Percentiles rank a stretch among this genome's conserved stretches.
Evolutionary conservation across 2,329 filamentous ascomycete genomes (phyloP).

Genomic region (Pseudogymnoascus sp.): DNA sequence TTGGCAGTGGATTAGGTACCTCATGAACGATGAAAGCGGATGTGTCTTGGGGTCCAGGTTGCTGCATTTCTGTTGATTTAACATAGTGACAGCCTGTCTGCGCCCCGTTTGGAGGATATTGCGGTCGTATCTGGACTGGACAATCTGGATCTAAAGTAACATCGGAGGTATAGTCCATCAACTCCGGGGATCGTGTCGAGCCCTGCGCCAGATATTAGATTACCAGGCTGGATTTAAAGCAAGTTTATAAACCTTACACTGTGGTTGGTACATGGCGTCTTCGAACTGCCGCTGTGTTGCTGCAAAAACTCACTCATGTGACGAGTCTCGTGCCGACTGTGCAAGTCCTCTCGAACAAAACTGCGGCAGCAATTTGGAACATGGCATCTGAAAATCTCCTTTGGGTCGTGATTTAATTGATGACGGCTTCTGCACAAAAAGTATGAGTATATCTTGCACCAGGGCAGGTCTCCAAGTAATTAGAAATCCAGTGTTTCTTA

Average conservation of each 20-base stretch:
- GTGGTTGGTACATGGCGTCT: not conserved
- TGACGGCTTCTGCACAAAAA: constrained; percentile 60
- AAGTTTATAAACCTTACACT: constrained; percentile 15
- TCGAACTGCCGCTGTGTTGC: constrained; percentile 49
- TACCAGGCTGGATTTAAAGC: constrained; percentile 26
- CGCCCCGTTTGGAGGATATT: constrained; percentile 26
- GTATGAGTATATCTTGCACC: not conserved
- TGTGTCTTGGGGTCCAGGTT: constrained; percentile 23
- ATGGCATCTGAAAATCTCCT: constrained; percentile 90
- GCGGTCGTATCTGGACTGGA: constrained; percentile 24
- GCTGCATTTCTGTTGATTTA: constrained; percentile 20
- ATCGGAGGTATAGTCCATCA: no score
- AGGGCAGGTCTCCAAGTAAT: constrained; percentile 3
- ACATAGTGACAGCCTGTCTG: constrained; percentile 31
- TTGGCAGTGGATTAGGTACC: constrained; percentile 12
- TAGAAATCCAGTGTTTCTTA: constrained; percentile 40
- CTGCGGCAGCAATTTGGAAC: constrained; percentile 83
- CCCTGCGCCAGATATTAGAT: constrained; percentile 20
- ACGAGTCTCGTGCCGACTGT: constrained; percentile 74
- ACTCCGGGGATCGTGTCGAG: constrained; percentile 17
- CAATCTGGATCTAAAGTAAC: no score
- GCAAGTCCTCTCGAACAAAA: constrained; percentile 90
- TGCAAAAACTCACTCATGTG: constrained; percentile 75
- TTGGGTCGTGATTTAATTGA: constrained; percentile 91
- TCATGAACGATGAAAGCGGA: constrained; percentile 12